phyloP scores from a whole-genome alignment of 495 filamentous ascomycete species.

The Lophiostoma macrostomum region DNA sequence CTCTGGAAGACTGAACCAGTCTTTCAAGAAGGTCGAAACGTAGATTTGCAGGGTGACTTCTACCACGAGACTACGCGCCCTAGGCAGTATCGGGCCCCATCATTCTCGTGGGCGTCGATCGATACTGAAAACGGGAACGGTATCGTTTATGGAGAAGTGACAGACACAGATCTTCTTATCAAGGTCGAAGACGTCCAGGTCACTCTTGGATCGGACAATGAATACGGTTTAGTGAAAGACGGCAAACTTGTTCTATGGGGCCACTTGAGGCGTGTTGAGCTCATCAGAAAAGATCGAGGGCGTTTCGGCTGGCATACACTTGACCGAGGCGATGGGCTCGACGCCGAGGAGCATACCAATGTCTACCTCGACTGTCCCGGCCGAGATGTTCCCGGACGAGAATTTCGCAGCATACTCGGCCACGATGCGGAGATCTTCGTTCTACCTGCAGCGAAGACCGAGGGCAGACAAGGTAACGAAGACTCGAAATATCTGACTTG shows the following conservation, averaged over 20 bases:
- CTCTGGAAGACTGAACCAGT: conserved; percentile 5
- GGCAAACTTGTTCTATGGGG: background rate
- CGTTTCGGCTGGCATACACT: background rate
- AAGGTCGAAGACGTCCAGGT: conserved; percentile 1
- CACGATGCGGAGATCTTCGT: background rate
- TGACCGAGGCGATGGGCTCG: background rate
- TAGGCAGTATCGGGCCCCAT: background rate
- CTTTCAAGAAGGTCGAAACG: background rate
- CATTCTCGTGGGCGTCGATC: conserved; percentile 8
- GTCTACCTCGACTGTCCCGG: background rate
- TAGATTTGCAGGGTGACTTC: background rate
- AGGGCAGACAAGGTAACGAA: background rate
- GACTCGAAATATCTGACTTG: conserved; percentile 1
- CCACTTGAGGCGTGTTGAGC: background rate
- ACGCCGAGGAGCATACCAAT: conserved; percentile 2
- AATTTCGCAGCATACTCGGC: background rate
- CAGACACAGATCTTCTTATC: conserved; percentile 1
- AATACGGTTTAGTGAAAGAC: background rate
- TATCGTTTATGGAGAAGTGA: conserved; percentile 3
- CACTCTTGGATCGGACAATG: background rate
- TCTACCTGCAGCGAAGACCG: background rate
- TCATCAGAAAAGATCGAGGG: background rate
- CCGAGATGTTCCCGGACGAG: background rate
- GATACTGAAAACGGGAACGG: background rate
- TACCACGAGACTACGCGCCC: background rate